Evolutionary conservation across 1,284 basidiomycete genomes (phyloP), one percentile per base, ranked within the genome.

Genomic region (Athelia psychrophila): DNA sequence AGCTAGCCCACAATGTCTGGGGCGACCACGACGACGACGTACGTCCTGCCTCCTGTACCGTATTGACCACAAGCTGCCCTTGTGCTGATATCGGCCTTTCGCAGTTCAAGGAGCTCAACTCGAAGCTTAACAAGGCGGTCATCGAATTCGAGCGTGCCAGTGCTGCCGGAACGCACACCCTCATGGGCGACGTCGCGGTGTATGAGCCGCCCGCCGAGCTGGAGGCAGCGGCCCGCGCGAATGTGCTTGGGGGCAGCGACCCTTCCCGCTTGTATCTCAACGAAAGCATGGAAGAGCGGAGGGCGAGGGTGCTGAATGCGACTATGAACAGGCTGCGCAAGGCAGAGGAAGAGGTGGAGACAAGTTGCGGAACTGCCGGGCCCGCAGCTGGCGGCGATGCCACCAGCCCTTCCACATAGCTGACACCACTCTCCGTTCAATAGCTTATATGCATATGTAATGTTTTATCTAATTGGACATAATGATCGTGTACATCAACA

Each of bases 81-180:
- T 30, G 13, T 30, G 19, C 51, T n/a, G 27, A 22, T 48, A 35
- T 49, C 20, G 24, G 24, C 24, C 16, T n/a, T 16, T 35, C 40
- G 15, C 48, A 83, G 83, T 91, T 91, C 68, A 91, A 90, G 61
- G 77, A 81, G 52, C 73, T 91, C 13, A 90, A 91, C 63, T 91
- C 88, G 1, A 73, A 78, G 50, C 76, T 91, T 2, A 91, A 90
- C 61, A 76, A 79, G 15, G 86, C 92, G 61, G 84, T 91, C 2
- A 74, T 74, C 1, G 81, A 83, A 56, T 90, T 80, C 51, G 90
- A 91, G 61, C 74, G 74, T 2, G 71, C 77, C 2, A 66, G 67
- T 19, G 63, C 66, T 15, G 69, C 72, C n/a, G 83, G 84, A 12
- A 78, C 83, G 1, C 82, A 86, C 60, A 67, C 71, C 45, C 70